Conservation (phyloP, 1,284 basidiomycete species). For the Apiotrichum brassicae region DNA sequence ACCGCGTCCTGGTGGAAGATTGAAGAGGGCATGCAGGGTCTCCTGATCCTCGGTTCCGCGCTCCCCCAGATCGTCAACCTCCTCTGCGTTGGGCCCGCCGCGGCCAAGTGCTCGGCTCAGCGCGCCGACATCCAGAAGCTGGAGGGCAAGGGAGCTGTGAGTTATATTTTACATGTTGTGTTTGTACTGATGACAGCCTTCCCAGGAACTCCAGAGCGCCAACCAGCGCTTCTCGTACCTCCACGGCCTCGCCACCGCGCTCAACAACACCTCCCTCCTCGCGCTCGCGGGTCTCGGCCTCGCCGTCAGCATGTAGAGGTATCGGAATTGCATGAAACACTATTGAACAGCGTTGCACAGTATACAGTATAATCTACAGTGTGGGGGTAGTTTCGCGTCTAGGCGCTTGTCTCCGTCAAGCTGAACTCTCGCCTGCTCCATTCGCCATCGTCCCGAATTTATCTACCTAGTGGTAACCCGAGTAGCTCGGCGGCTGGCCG, state of each 20-base stretch:
- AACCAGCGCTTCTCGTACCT: constrained; percentile 60
- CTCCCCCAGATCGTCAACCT: constrained; percentile 51
- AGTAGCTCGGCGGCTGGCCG: constrained; percentile 10
- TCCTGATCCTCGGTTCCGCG: constrained; percentile 54
- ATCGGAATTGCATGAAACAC: neutral
- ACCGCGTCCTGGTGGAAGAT: constrained; percentile 47
- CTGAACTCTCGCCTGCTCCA: too few species aligned
- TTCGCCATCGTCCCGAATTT: neutral
- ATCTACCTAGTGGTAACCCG: constrained; percentile 3
- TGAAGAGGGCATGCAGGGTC: constrained; percentile 65
- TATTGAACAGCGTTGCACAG: neutral
- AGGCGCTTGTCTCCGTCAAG: too few species aligned
- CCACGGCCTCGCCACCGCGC: constrained; percentile 57
- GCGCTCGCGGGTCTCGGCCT: constrained; percentile 65
- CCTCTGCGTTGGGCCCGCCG: constrained; percentile 38
- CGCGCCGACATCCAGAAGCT: constrained; percentile 65
- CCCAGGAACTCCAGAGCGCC: constrained; percentile 60
- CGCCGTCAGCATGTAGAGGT: constrained; percentile 45
- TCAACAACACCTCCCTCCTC: constrained; percentile 59
- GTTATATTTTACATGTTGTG: constrained; percentile 23
- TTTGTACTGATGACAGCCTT: constrained; percentile 52
- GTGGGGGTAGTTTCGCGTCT: too few species aligned
- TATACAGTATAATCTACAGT: too few species aligned
- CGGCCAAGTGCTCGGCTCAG: constrained; percentile 57
- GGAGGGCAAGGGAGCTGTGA: constrained; percentile 63